Evolutionary conservation across 2,329 filamentous ascomycete genomes (phyloP), one percentile per base, ranked within the genome.

Genomic region (Diaporthe eres): DNA sequence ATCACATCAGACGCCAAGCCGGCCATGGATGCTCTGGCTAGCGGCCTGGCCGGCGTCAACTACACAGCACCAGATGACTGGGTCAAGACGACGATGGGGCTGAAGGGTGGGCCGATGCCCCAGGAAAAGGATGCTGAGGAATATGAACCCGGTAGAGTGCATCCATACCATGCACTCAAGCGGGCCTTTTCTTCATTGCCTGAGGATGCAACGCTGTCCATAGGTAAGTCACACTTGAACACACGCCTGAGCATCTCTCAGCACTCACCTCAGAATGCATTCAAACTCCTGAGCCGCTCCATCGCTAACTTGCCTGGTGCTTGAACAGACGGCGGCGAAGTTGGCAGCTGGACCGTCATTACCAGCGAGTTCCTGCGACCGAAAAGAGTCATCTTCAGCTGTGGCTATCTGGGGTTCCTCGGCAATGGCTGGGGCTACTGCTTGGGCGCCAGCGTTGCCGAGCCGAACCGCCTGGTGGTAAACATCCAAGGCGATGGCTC

Each of bases 391-490:
- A 79, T 85, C 12, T 80, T 79, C 13, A 70, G 80, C 8, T 82
- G 82, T 0, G 82, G 84, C 68, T 84, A 87, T 67, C 81, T 88
- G 1, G 86, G 86, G 2, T 87, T 87, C 79, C 80, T 87, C 1
- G 86, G 86, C 1, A 87, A 85, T 74, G 86, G 86, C 5, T 88
- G 85, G 81, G 86, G 86, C 5, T 87, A 87, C 77, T 79, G 82
- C 1, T 79, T 88, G 2, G 86, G 86, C 0, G 85, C 84, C 13
- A 85, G 85, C 0, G 78, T 87, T 4, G 86, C 86, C 0, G 83
- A 82, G n/a, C 84, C 83, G 0, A 77, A 78, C 17, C 78, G 81
- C 7, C 80, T 85, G 19, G 80, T 88, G 0, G 79, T 88, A 7
- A 87, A 85, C 74, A 80, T 87, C 5, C 85, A 87, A 55, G 86